Evolutionary conservation across 164 flowering plant genomes (phyloP), one percentile per base, ranked within the genome.

Genomic region (Warburgia ugandensis): DNA sequence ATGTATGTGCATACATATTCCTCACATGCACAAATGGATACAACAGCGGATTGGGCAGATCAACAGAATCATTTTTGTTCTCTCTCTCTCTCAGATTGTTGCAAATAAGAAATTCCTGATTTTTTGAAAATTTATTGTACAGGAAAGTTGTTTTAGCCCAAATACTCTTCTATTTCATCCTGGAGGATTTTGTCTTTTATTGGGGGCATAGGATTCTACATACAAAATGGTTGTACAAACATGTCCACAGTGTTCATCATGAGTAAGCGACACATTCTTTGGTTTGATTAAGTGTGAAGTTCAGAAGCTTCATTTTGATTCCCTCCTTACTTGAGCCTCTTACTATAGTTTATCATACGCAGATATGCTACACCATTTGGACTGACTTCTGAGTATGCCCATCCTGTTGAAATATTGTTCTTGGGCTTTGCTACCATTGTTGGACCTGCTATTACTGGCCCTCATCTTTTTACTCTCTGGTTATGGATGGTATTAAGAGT

Each of bases 281-380:
- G 21, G 16, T 32, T 12, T 2, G 29, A 12, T 32, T 4, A 12
- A 6, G 13, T 22, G 3, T 39, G 13, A 2, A 20, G 14, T 52
- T n/a, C n/a, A n/a, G n/a, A n/a, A n/a, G n/a, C 33, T 45, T 35
- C 47, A n/a, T 33, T 36, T 35, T 41, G 16, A 5, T 59, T 41
- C 57, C 45, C 28, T 40, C 6, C 3, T 13, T 46, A 1, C 35
- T 0, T 47, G 11, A 13, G 19, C n/a, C n/a, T n/a, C n/a, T n/a
- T n/a, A n/a, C n/a, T n/a, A n/a, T n/a, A n/a, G n/a, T n/a, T 37
- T 10, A 36, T 45, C 52, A 14, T 61, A 19, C 41, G 29, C 78
- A 86, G 99, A 62, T 89, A 84, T 70, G 99, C 97, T n/a, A 94
- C 99, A 37, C 96, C 99, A 21, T 94, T 94, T 75, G 99, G 97